Evolutionary conservation across 805 yeast species (phyloP), one percentile per base, ranked within the genome.

Genomic region (Jamesozyma gamospora): DNA sequence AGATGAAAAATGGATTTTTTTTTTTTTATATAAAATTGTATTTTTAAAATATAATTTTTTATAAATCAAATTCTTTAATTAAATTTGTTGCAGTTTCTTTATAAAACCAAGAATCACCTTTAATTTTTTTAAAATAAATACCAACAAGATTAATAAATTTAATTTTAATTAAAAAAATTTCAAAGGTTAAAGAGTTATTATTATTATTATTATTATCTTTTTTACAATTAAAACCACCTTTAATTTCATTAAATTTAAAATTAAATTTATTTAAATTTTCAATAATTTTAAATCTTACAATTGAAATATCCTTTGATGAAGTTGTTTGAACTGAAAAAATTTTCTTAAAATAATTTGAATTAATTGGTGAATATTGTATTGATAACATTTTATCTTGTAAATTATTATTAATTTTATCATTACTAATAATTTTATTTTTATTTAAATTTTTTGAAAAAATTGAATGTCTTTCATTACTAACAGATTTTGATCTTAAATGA

Each of bases 101-200:
- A 64, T 88, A 88, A 64, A 82, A 75, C 96, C 96, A 88, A 1
- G 95, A 85, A 58, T 90, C 87, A 53, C 97, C 97, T 42, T 83
- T 72, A 25, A 88, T 72, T 58, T 88, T 88, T 70, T 90, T 90
- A 67, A 88, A 87, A 60, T 90, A 96, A 35, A 88, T 88, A 62
- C 97, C 97, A 48, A 82, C 87, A 43, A 90, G 68, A 4, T 94
- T 86, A 40, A 88, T 82, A 48, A 88, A 71, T 34, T 95, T 95
- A 35, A 88, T 94, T 58, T 87, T 87, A 31, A 88, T 96, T 46
- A 88, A 78, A 58, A 83, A 87, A 46, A 90, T 83, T 57, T 90
- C 96, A 62, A 88, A 88, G 8, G 24, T 21, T 53, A 82, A 78
- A 53, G 90, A 36, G 35, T 47, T 77, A 5, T 66, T 35, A 80